Conservation (phyloP, 2,329 filamentous ascomycete genomes). For the Epichloe festucae region DNA sequence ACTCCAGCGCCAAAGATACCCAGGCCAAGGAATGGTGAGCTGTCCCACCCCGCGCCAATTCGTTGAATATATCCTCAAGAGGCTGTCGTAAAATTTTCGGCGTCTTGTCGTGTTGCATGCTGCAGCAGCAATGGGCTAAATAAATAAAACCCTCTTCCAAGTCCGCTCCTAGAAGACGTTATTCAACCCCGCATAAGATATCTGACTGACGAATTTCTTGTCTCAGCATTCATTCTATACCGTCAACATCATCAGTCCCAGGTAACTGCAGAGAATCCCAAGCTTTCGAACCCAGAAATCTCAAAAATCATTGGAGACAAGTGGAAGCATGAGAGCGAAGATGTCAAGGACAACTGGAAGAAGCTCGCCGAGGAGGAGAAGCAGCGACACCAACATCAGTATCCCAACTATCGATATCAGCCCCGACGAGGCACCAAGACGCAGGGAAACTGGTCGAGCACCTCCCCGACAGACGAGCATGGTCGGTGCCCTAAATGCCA, state of each 20-base stretch:
- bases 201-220: conserved; percentile 12
- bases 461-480: conserved; percentile 33
- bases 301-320: conserved; percentile 93
- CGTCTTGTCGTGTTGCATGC: not conserved
- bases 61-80: not conserved
- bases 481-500: conserved; percentile 58
- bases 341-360: conserved; percentile 78
- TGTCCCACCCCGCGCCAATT: not conserved
- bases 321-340: conserved; percentile 67
- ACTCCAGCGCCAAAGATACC: conserved; percentile 44
- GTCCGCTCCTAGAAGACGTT: not conserved
- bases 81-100: not conserved
- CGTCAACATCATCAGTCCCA: conserved; percentile 81
- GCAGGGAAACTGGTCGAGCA: conserved; percentile 18
- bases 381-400: conserved; percentile 72
- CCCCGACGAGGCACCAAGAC: conserved; percentile 49
- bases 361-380: conserved; percentile 87
- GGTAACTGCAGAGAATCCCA: conserved; percentile 73
- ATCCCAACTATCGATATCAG: conserved; percentile 90
- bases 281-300: conserved; percentile 86
- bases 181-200: not conserved
- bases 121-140: not conserved
- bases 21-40: conserved; percentile 45
- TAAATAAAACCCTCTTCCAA: not conserved
- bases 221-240: conserved; percentile 88